Evolutionary conservation across 768 basidiomycete genomes (phyloP).

Genomic region (Agaricus sinodeliciosus): DNA sequence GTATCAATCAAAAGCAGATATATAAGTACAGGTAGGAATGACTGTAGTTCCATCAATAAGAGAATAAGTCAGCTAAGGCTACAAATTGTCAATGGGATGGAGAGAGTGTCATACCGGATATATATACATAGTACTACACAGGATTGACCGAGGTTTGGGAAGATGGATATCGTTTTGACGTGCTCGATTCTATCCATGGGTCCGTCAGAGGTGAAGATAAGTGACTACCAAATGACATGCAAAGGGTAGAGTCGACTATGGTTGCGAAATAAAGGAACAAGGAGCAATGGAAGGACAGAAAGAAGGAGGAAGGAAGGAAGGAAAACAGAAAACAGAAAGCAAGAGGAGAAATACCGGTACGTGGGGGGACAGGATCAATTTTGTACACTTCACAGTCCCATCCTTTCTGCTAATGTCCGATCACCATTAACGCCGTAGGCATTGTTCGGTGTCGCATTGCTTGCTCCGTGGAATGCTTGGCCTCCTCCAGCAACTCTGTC

Average conservation of each 20-base stretch:
- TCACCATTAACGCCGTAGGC: slow-evolving; percentile 36
- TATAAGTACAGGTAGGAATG: slow-evolving; percentile 12
- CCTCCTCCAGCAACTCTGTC: slow-evolving; percentile 26
- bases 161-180: slow-evolving; percentile 3
- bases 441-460: slow-evolving; percentile 24
- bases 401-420: slow-evolving; percentile 81
- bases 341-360: neutral
- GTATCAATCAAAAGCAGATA: neutral
- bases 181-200: slow-evolving; percentile 9
- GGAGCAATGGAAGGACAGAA: slow-evolving; percentile 8
- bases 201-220: slow-evolving; percentile 12
- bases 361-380: slow-evolving; percentile 9
- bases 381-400: slow-evolving; percentile 54
- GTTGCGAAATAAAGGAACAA: slow-evolving; percentile 5
- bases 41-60: slow-evolving; percentile 10
- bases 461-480: slow-evolving; percentile 23
- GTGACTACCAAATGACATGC: slow-evolving; percentile 7
- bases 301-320: slow-evolving; percentile 7
- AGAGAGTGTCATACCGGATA: slow-evolving; percentile 19
- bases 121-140: slow-evolving; percentile 17
- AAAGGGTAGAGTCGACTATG: slow-evolving; percentile 9
- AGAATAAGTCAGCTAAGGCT: slow-evolving; percentile 20
- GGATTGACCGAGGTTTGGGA: slow-evolving; percentile 8
- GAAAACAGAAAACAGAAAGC: slow-evolving; percentile 6
- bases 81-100: slow-evolving; percentile 15